phyloP scores from a whole-genome alignment of 164 flowering plant genomes.

The Annona cherimola region DNA sequence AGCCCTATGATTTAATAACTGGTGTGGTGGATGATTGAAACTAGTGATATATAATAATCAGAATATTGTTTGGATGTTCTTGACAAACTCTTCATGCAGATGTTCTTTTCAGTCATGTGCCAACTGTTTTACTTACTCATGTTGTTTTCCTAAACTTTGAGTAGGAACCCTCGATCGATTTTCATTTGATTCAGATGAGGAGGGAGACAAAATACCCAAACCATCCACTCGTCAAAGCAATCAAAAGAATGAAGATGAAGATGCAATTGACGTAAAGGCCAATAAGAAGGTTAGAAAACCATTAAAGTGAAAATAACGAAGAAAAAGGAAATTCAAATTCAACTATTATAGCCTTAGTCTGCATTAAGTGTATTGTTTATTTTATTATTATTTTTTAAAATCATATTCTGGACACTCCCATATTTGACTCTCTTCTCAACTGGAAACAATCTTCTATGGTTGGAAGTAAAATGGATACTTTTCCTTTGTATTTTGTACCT shows the following conservation, averaged over 20 bases:
- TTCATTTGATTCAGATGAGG: conserved; percentile 88
- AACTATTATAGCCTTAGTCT: too few relatives aligned
- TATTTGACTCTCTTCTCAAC: neutral
- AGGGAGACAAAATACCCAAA: conserved; percentile 56
- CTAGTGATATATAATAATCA: too few relatives aligned
- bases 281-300: conserved; percentile 51
- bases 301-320: conserved; percentile 1
- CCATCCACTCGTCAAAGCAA: conserved; percentile 30
- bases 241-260: conserved; percentile 48
- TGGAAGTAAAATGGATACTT: neutral
- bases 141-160: conserved; percentile 1
- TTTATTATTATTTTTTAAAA: neutral
- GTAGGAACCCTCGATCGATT: conserved; percentile 88
- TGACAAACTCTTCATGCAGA: neutral
- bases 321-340: too few relatives aligned
- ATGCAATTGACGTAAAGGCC: conserved; percentile 41
- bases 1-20: too few relatives aligned
- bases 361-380: too few relatives aligned
- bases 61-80: neutral
- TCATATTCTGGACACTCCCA: neutral
- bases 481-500: neutral
- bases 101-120: neutral
- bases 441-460: neutral
- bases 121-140: neutral
- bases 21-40: neutral